phyloP scores from a whole-genome alignment of 140 eudicot genomes.

The Oenanthe javanica region DNA sequence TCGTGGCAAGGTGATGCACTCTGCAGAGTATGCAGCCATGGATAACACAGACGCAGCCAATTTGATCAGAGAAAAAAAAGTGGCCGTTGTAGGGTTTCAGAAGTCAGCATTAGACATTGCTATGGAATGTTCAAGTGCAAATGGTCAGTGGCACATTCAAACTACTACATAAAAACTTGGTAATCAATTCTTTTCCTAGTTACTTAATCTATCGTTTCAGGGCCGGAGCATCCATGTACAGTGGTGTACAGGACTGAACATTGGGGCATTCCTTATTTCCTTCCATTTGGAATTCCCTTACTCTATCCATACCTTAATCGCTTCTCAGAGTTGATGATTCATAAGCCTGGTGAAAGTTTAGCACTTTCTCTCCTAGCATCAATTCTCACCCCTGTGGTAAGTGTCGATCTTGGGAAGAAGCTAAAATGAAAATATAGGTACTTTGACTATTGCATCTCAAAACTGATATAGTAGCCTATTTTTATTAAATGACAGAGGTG shows the following conservation, averaged over 20 bases:
- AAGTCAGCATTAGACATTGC: conserved; percentile 65
- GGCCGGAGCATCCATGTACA: conserved; percentile 54
- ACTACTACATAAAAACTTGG: background rate
- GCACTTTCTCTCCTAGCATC: conserved; percentile 35
- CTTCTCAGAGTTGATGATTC: conserved; percentile 49
- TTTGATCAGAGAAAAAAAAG: conserved; percentile 37
- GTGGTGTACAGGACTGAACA: conserved; percentile 41
- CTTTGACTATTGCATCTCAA: background rate
- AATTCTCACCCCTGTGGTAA: conserved; percentile 55
- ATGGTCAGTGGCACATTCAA: conserved; percentile 28
- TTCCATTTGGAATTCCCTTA: conserved; percentile 59
- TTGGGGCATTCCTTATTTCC: conserved; percentile 45
- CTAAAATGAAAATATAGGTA: background rate
- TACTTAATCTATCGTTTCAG: conserved; percentile 17
- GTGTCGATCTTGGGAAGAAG: too few species aligned
- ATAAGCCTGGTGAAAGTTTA: conserved; percentile 61
- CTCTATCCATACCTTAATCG: conserved; percentile 40
- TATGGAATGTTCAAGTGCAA: conserved; percentile 37
- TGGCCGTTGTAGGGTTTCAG: conserved; percentile 48
- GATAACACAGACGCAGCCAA: conserved; percentile 26
- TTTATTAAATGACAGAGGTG: conserved; percentile 34
- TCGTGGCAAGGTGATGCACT: conserved; percentile 54
- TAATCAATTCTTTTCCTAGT: background rate
- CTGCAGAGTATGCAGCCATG: conserved; percentile 50
- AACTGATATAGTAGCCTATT: background rate